phyloP scores from a whole-genome alignment of 163 green algal species.

The Smithsoniella earleae region DNA sequence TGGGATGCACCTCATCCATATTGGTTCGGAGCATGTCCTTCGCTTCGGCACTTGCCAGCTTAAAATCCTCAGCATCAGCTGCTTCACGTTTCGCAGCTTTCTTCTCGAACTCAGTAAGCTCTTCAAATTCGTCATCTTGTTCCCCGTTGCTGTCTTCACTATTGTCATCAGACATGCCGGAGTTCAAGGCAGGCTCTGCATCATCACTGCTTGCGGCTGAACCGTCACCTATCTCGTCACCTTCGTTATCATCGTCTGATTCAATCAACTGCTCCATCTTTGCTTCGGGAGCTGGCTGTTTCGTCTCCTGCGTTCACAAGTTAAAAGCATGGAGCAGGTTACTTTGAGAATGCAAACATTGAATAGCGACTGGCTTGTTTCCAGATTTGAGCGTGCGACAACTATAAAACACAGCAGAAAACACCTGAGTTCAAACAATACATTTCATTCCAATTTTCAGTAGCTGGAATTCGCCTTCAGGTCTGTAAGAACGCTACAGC shows the following conservation, averaged over 20 bases:
- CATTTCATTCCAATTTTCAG: too few species aligned
- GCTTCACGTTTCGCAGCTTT: neutral
- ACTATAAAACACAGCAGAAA: too few species aligned
- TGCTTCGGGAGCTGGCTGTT: neutral
- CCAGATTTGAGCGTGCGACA: too few species aligned
- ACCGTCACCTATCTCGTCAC: neutral
- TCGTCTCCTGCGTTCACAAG: constrained; percentile 7
- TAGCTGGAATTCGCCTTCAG: too few species aligned
- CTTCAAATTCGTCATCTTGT: constrained; percentile 36
- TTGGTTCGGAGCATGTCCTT: constrained; percentile 15
- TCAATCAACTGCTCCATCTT: neutral
- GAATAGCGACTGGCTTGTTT: too few species aligned
- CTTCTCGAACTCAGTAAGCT: constrained; percentile 28
- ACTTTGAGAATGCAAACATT: too few species aligned
- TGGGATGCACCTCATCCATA: neutral
- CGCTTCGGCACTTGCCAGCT: neutral
- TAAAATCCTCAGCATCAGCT: neutral
- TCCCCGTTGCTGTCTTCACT: constrained; percentile 32
- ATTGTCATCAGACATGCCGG: constrained; percentile 25
- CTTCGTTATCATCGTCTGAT: neutral
- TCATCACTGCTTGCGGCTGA: neutral
- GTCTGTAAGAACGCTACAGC: too few species aligned
- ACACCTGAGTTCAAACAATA: too few species aligned
- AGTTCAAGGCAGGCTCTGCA: neutral
- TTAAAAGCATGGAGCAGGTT: too few species aligned